Evolutionary conservation across 2,329 filamentous ascomycete genomes (phyloP), one percentile per base, ranked within the genome.

Genomic region (Phyllosticta citribraziliensis): DNA sequence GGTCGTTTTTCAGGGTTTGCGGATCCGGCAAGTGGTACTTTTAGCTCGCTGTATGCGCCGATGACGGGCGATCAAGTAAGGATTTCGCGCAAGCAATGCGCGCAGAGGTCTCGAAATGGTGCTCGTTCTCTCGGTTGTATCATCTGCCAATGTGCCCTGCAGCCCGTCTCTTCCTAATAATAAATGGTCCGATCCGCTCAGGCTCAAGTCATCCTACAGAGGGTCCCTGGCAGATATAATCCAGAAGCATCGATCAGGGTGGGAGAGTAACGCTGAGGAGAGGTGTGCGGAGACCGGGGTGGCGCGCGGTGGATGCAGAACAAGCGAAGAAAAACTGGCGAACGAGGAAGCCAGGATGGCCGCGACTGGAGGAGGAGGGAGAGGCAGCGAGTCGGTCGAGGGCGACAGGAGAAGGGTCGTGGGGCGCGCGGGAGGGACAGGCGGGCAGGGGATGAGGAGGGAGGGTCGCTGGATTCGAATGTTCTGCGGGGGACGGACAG

Each of bases 141-240:
- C 58, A 60, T 60, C 58, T 22, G 27, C 54, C 8, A 14, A 27
- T 22, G 20, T 24, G 52, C 52, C 20, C 52, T 20, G 20, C 24
- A 27, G 14, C 27, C 58, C 58, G 24, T 53, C 58, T 56, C 58
- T 56, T 56, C 35, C 53, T 60, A 60, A 60, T 53, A 60, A 60
- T 60, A 51, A 55, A 40, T 40, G 27, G 12, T 35, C 51, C 53
- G 40, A 24, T 27, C 6, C 40, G 40, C 22, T 35, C 35, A 20
- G 40, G 58, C 58, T 60, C 58, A 60, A 52, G 58, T 40, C 58
- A 60, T 60, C 35, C 58, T 60, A 55, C 58, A n/a, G n/a, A 47
- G 12, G 17, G 52, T 53, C 52, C 24, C 52, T 25, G 20, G 10
- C 19, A 24, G 52, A n/a, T 24, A 20, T 24, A 22, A 53, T 53